Base-by-base conservation (phyloP, 805 yeast species). In the Candida peoriensis region DNA sequence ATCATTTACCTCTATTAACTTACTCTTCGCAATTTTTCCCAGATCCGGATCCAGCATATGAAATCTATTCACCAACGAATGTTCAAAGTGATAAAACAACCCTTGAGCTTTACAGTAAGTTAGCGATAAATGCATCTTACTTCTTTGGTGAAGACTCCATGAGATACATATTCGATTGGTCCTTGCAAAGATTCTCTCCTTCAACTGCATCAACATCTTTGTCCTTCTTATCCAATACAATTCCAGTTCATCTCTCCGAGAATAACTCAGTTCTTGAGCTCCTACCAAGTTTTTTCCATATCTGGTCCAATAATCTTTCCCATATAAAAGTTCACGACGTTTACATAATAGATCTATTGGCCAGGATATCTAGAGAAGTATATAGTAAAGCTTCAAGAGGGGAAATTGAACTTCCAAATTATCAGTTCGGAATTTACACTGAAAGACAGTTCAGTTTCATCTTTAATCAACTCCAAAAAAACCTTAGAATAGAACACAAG, bases 211-310 rank as follows among this genome's bases (percentile, higher is more conserved):
- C 73, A 1, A 40, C 69, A 6, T 68, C 75, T 1, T 55, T 81
- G 32, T 67, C 76, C 10, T 66, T 76, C 12, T 60, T 82, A 51
- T 61, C 72, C 1, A 65, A 75, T 3, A 47, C 76, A 30, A 56
- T 81, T 13, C 93, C 93, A 2, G 48, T 52, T 6, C 52, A 49
- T 17, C 55, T 60, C 36, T 45, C 43, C 10, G 44, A 57, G 2
- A 51, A 54, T 5, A 39, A 55, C 8, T 74, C 69, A 39, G 69
- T 74, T 4, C 63, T 74, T 20, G 71, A 76, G 42, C 77, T 79
- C 44, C 53, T 85, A 20, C 78, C 89, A 0, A 60, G 85, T 2
- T 52, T 86, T 7, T 84, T 85, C 45, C 77, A 83, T 41, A 59
- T 84, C 28, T 87, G 96, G 95, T 53, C 72, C 3, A 65, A 77